Percentiles rank a stretch among this genome's conserved stretches.
Conservation (phyloP, 129 eudicot genomes). For the Helianthus tuberosus region DNA sequence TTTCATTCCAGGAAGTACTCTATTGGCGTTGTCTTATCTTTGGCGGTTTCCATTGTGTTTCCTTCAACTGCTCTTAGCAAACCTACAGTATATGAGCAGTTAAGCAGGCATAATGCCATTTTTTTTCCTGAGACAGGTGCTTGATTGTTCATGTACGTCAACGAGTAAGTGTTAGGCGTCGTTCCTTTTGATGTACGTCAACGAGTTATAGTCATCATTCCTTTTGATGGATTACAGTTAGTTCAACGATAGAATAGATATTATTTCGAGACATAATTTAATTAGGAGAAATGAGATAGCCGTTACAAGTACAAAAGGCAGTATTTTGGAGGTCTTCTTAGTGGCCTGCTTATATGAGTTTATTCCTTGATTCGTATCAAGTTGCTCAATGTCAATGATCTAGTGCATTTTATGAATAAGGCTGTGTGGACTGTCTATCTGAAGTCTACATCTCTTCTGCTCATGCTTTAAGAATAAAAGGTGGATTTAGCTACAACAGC, state of each 20-base stretch:
- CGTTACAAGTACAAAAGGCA: constrained; percentile 22
- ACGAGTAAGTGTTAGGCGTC: constrained; percentile 46
- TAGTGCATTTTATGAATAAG: constrained; percentile 42
- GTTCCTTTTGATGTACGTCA: no score
- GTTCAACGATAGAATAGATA: constrained; percentile 27
- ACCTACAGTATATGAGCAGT: constrained; percentile 50
- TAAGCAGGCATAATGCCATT: constrained; percentile 62
- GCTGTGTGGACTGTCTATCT: constrained; percentile 48
- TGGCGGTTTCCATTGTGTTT: constrained; percentile 72
- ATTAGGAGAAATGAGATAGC: constrained; percentile 37
- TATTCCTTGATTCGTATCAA: constrained; percentile 36
- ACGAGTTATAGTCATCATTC: constrained; percentile 26
- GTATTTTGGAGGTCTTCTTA: constrained; percentile 20
- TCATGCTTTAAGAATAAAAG: constrained; percentile 35
- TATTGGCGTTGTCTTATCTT: constrained; percentile 80
- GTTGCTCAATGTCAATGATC: constrained; percentile 34
- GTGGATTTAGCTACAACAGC: constrained; percentile 55
- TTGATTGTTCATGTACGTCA: constrained; percentile 55
- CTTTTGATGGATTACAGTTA: constrained; percentile 44
- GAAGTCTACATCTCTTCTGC: constrained; percentile 31
- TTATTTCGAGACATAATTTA: constrained; percentile 35
- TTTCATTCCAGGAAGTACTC: constrained; percentile 77
- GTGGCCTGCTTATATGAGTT: constrained; percentile 17
- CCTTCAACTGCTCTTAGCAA: constrained; percentile 87
- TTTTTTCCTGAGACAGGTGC: constrained; percentile 54